Base-by-base conservation (phyloP, 495 filamentous ascomycete genomes). In the Talaromyces adpressus region DNA sequence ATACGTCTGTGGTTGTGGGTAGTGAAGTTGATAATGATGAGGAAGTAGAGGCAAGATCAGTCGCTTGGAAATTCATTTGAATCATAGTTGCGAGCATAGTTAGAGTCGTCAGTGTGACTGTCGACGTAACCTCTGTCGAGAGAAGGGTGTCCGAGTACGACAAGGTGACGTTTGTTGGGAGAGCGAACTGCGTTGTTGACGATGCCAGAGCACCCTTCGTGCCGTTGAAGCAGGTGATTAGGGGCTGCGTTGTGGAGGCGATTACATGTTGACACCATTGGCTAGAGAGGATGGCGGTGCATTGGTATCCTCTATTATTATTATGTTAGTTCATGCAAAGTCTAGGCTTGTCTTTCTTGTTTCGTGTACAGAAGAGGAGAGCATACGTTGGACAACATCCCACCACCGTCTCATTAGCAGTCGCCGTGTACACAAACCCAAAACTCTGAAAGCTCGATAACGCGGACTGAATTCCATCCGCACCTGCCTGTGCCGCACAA, bases 181-280 rank as follows among this genome's bases (percentile, higher is more conserved):
- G 29, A 20, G 56, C 22, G 18, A 58, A 32, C 7, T 20, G 14
- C 6, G 27, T 58, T 22, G 30, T 36, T n/a, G 56, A 58, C 11
- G 30, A 11, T 22, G 56, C 23, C 6, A 22, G 9, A 36, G 8
- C 56, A 32, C 30, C 14, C 4, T 58, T 12, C 7, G 56, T 58
- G 27, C 14, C 56, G 23, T 36, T 58, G 2, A 58, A 0, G 18
- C 56, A 58, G 30, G 27, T 58, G 0, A 58, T 23, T 4, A 58
- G 1, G 16, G 56, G 30, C 11, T 32, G 56, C 14, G 29, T 58
- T 5, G 56, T 58, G 30, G 56, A 18, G 29, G 56, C 12, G 4
- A 58, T 36, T 6, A 58, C 56, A 18, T 58, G 27, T 2, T 58
- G 56, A 36, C 56, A 58, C 56, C 56, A 58, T 4, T 58, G 56